Base-by-base conservation (phyloP, 2,329 filamentous ascomycete genomes). In the Fragosphaeria purpurea region DNA sequence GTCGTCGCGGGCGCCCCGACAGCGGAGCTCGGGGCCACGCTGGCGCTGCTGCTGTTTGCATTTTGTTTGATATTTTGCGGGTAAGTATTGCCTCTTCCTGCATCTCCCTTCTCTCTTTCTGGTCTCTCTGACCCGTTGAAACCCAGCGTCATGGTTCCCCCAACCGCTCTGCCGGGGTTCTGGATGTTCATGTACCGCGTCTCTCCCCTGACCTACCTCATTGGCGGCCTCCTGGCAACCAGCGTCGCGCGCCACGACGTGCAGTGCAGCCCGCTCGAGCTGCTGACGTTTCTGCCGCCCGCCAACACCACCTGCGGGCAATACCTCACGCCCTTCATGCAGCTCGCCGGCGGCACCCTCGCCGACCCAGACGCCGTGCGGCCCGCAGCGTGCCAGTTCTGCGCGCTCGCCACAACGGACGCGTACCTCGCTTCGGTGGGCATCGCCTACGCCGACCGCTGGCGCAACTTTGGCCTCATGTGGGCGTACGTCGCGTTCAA, bases 181-280 rank as follows among this genome's bases (percentile, higher is more conserved):
- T 88, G 85, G 85, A 78, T 80, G 54, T 88, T 86, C 68, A 88
- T 88, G 84, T 85, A 87, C 64, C 74, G 79, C 33, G 70, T 80
- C 8, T 80, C 75, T 0, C 82, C 82, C 7, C n/a, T 55, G 3
- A 55, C 53, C 5, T 87, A 86, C 64, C 79, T 74, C 72, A 79
- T 88, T 52, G 73, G 74, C 1, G 83, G 80, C 9, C 82, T 88
- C 64, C 73, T 86, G 2, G 72, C 80, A 1, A 85, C 83, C 0
- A 77, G 83, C 61, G 69, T 89, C 2, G 74, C 80, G 47, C 71
- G 66, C 11, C 69, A 80, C 2, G 41, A 60, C 0, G 72, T 85
- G 13, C 55, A 59, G 0, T 86, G 82, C 61, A 67, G 74, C 0
- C 52, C 65, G 0, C 61, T 63, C 7, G 86, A 91, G 62, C 72